Evolutionary conservation across 108 stramenopile genomes (phyloP), one percentile per base, ranked within the genome.

Genomic region (Hondaea fermentalgiana): DNA sequence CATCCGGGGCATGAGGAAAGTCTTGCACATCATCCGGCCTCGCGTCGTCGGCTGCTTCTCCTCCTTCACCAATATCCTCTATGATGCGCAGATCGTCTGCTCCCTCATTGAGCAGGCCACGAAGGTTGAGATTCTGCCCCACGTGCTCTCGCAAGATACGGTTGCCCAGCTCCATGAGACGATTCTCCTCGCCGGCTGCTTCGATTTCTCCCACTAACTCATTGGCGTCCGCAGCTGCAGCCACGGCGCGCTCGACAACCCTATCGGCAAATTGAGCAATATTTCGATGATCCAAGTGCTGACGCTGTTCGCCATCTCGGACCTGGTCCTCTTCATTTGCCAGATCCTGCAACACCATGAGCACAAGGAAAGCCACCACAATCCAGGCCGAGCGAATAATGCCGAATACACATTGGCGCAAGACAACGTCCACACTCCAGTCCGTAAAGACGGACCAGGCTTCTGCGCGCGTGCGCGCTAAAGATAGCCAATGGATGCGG

Each of bases 101-200:
- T 16, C 42, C 42, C 6, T 69, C 64, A 17, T 69, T 69, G 10
- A 69, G 25, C 10, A 69, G 64, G 2, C 64, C 64, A 17, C 64
- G 64, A 14, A 69, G 42, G 64, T 69, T 69, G 35, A 69, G 64
- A 42, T 69, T 69, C 3, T 69, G 45, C 6, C 49, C 0, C 16
- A 83, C 76, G 19, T 53, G 76, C 23, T 83, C 76, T 6, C 76
- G 45, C n/a, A 83, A 35, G 12, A 83, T 53, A 6, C 76, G 76
- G 76, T 83, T 83, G 51, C 76, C 76, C 17, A 83, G 51, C 76
- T 83, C 76, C 51, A 83, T 47, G 25, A 83, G 51, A 21, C 76
- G 19, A 83, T 53, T 83, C 25, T 83, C 51, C 28, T 83, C 76
- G 6, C 51, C 51, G 8, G 76, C 76, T 8, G 76, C 76, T 45